These are phyloP conservation scores for Fusarium veterinarium DNA, from an alignment of 2,329 filamentous ascomycete genomes.

Conservation along the genomic window DNA sequence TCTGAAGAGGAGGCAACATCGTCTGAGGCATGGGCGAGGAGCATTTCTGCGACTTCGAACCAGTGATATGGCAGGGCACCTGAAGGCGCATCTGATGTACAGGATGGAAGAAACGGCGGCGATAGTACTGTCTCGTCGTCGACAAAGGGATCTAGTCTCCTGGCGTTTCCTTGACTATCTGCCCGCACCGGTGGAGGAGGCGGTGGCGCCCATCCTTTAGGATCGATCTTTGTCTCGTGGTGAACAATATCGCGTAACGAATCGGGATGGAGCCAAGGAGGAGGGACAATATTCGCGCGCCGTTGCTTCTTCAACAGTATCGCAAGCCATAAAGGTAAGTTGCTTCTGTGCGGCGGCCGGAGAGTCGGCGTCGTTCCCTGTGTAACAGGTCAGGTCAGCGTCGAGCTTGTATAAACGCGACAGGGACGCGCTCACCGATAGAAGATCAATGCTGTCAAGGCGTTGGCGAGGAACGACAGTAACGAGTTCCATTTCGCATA, in stretches of 20 bases:
- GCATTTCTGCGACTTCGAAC: constrained; percentile 88
- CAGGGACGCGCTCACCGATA: constrained; percentile 74
- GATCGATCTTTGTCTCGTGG: constrained; percentile 79
- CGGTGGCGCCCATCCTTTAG: constrained; percentile 80
- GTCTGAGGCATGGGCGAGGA: constrained; percentile 86
- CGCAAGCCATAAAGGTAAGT: constrained; percentile 92
- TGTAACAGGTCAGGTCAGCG: constrained; percentile 32
- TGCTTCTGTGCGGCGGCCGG: constrained; percentile 81
- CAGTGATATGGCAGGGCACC: constrained; percentile 91
- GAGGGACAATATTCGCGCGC: constrained; percentile 91
- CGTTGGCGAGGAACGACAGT: constrained; percentile 92
- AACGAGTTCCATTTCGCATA: constrained; percentile 97
- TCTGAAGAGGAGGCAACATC: constrained; percentile 80
- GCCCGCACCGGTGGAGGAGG: constrained; percentile 71
- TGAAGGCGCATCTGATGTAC: constrained; percentile 74
- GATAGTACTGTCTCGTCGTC: constrained; percentile 58
- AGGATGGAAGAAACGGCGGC: constrained; percentile 83
- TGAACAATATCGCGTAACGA: constrained; percentile 83
- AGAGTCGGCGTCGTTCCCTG: constrained; percentile 84
- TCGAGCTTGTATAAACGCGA: constrained; percentile 25
- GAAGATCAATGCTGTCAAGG: constrained; percentile 84
- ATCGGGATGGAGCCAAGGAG: constrained; percentile 84
- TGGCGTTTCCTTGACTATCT: constrained; percentile 58
- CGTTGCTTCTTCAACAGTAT: constrained; percentile 94
- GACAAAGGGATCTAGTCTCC: constrained; percentile 44